Evolutionary conservation across 805 yeast species (phyloP).

Genomic region (Candida sanyiensis): DNA sequence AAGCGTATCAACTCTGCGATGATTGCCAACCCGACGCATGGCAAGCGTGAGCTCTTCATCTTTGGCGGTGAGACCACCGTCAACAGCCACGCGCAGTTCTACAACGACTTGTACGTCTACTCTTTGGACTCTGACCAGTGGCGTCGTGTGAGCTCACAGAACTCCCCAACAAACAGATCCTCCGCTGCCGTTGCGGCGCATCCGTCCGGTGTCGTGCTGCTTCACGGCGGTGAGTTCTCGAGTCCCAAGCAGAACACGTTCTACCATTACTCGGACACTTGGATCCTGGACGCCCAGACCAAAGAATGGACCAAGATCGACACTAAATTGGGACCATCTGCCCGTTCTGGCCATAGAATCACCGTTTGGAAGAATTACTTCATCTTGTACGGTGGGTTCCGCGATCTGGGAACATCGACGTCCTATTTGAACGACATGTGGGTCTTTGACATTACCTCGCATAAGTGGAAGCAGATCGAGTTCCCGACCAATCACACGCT

Average conservation of each 20-base stretch:
- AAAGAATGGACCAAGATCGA: constrained; percentile 92
- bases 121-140: constrained; percentile 73
- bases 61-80: constrained; percentile 85
- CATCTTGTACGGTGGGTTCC: constrained; percentile 84
- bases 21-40: constrained; percentile 69
- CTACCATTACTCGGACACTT: constrained; percentile 93
- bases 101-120: constrained; percentile 74
- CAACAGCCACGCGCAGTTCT: constrained; percentile 53
- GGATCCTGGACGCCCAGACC: constrained; percentile 80
- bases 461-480: constrained; percentile 87
- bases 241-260: constrained; percentile 94
- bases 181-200: constrained; percentile 93
- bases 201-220: constrained; percentile 76
- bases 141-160: constrained; percentile 74
- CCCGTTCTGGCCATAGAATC: constrained; percentile 90
- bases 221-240: constrained; percentile 97
- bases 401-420: constrained; percentile 81
- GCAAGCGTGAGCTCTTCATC: constrained; percentile 68
- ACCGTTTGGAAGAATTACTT: constrained; percentile 88
- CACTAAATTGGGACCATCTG: constrained; percentile 64
- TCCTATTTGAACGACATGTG: constrained; percentile 82
- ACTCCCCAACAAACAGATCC: constrained; percentile 87
- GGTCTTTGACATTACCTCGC: constrained; percentile 85
- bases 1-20: constrained; percentile 70
- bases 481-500: constrained; percentile 73